These are phyloP conservation scores for Tephrocybe rancida DNA, from an alignment of 768 basidiomycete genomes.

Conservation along the genomic window DNA sequence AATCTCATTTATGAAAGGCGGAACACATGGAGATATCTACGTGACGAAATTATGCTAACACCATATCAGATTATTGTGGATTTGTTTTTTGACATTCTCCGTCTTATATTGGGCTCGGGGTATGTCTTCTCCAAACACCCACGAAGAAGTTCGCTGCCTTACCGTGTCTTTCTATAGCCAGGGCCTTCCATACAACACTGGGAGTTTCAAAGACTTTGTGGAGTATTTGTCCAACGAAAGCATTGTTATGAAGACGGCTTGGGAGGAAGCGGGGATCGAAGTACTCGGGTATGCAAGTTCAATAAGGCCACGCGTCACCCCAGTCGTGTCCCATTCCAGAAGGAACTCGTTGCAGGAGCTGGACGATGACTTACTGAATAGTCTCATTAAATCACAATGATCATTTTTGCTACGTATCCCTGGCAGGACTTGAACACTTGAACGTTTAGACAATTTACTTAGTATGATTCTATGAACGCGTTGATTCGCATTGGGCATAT, in stretches of 20 bases:
- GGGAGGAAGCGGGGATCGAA: slow-evolving; percentile 1
- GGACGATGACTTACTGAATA: not conserved
- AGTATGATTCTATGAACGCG: too few species aligned
- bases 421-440: too few species aligned
- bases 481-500: not conserved
- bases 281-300: not conserved
- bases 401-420: too few species aligned
- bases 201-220: not conserved
- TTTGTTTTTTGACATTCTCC: slow-evolving; percentile 1
- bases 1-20: not conserved
- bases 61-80: not conserved
- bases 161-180: not conserved
- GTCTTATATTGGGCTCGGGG: not conserved
- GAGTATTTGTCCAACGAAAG: not conserved
- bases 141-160: not conserved
- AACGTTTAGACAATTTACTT: too few species aligned
- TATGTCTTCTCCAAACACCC: not conserved
- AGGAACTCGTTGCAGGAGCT: not conserved
- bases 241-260: not conserved
- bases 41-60: not conserved
- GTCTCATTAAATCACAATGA: not conserved
- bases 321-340: not conserved
- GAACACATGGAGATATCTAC: not conserved
- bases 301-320: not conserved
- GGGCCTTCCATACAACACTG: not conserved